Percentiles rank a stretch among this genome's conserved stretches.
Evolutionary conservation across 1,284 basidiomycete genomes (phyloP).

Genomic region (Pseudozyma sp.): DNA sequence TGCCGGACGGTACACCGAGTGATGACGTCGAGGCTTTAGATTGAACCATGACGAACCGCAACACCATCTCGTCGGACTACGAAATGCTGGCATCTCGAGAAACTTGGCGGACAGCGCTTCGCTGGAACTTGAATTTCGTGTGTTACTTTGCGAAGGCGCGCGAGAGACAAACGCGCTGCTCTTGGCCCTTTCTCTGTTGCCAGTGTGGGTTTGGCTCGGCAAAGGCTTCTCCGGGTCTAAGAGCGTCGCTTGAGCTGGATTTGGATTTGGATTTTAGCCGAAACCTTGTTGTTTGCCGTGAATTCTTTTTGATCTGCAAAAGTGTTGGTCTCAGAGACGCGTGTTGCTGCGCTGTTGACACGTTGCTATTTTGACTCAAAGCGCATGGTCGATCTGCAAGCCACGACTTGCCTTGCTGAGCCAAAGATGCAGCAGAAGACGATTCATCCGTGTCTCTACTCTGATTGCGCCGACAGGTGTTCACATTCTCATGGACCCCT

Average conservation of each 20-base stretch:
- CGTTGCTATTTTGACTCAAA: not conserved
- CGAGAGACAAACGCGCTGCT: too few species aligned
- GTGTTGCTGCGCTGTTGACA: not conserved
- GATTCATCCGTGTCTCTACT: not conserved
- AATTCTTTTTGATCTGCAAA: not conserved
- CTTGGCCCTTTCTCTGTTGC: not conserved
- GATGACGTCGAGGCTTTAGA: conserved; percentile 15
- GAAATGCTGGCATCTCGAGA: not conserved
- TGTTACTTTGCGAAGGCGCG: too few species aligned
- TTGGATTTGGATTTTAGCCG: conserved; percentile 2
- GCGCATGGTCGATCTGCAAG: not conserved
- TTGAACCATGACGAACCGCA: not conserved
- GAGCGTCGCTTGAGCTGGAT: conserved; percentile 3
- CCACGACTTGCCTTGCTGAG: not conserved
- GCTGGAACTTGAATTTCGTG: too few species aligned
- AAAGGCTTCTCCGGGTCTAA: conserved; percentile 16
- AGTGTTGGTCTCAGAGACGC: conserved; percentile 26
- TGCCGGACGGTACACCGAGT: conserved; percentile 6
- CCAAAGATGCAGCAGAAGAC: too few species aligned
- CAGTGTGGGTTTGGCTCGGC: not conserved
- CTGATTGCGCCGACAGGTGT: not conserved
- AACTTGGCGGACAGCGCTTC: conserved; percentile 1
- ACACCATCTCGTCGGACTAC: conserved; percentile 10
- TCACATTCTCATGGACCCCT: not conserved
- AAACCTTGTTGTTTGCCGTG: conserved; percentile 6